A percentile compares a stretch with the other conserved stretches of the same genome.
phyloP scores from a whole-genome alignment of 148 eudicot genomes.

The Salicornia ramosissima region DNA sequence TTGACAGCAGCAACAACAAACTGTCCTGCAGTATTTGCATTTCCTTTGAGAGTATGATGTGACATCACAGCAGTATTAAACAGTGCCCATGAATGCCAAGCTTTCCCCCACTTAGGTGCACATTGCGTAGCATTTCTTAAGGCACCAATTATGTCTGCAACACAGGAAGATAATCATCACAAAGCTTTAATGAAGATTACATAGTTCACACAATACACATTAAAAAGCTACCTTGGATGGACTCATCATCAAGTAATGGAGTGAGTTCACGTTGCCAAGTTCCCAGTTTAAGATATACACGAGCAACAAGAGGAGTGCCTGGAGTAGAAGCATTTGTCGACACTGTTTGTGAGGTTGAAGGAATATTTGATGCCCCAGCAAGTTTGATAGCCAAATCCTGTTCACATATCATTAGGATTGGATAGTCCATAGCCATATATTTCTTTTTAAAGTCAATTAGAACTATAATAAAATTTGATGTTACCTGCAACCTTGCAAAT shows the following conservation, averaged over 20 bases:
- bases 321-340: conserved; percentile 36
- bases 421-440: neutral
- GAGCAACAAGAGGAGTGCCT: conserved; percentile 64
- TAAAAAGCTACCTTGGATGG: conserved; percentile 50
- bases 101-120: conserved; percentile 83
- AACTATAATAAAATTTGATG: neutral
- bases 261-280: conserved; percentile 83
- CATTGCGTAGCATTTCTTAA: conserved; percentile 70
- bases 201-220: neutral
- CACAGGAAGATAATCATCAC: conserved; percentile 11
- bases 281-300: conserved; percentile 83
- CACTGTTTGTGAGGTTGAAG: conserved; percentile 35
- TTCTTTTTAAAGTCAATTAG: neutral
- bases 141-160: conserved; percentile 67
- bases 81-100: conserved; percentile 98
- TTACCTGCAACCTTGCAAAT: conserved; percentile 75
- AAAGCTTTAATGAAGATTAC: neutral
- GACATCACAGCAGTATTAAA: conserved; percentile 99
- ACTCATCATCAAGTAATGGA: conserved; percentile 64
- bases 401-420: neutral
- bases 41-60: conserved; percentile 73
- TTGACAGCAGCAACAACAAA: conserved; percentile 94
- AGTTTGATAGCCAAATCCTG: conserved; percentile 76
- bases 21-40: conserved; percentile 48
- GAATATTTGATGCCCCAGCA: conserved; percentile 41